These are phyloP conservation scores for Jaapia argillacea DNA, from an alignment of 768 basidiomycete species.

Conservation along the genomic window DNA sequence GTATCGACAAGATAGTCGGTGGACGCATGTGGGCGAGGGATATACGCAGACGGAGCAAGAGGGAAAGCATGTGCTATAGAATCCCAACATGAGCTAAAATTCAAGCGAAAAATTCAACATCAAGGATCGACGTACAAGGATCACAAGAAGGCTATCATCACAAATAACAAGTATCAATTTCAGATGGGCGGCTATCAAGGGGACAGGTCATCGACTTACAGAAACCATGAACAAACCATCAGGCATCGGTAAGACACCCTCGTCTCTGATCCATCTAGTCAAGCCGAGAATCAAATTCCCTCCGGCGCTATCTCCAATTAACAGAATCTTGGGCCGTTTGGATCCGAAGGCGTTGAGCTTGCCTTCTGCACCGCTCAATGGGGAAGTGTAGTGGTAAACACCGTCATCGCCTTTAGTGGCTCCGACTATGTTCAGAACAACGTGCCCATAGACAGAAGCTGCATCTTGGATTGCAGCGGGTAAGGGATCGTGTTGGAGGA, in stretches of 20 bases:
- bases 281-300: slow-evolving; percentile 43
- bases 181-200: no score
- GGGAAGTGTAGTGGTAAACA: slow-evolving; percentile 12
- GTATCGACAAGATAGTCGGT: slow-evolving; percentile 46
- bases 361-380: not conserved
- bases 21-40: slow-evolving; percentile 36
- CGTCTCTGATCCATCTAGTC: slow-evolving; percentile 43
- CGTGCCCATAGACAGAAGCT: slow-evolving; percentile 39
- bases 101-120: slow-evolving; percentile 9
- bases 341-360: slow-evolving; percentile 3
- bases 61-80: slow-evolving; percentile 36
- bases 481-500: slow-evolving; percentile 41
- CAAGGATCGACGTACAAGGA: slow-evolving; percentile 21
- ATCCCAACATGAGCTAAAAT: slow-evolving; percentile 4
- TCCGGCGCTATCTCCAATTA: slow-evolving; percentile 47
- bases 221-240: slow-evolving; percentile 38
- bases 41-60: slow-evolving; percentile 34
- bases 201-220: no score
- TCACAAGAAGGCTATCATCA: slow-evolving; percentile 23
- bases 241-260: slow-evolving; percentile 32
- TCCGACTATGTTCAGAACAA: slow-evolving; percentile 21
- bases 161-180: no score
- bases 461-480: slow-evolving; percentile 45
- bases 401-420: slow-evolving; percentile 13
- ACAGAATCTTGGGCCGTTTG: slow-evolving; percentile 23